A percentile compares a stretch with the other conserved stretches of the same genome.
phyloP scores from a whole-genome alignment of 139 green algal genomes.

The Chlorella sp. region DNA sequence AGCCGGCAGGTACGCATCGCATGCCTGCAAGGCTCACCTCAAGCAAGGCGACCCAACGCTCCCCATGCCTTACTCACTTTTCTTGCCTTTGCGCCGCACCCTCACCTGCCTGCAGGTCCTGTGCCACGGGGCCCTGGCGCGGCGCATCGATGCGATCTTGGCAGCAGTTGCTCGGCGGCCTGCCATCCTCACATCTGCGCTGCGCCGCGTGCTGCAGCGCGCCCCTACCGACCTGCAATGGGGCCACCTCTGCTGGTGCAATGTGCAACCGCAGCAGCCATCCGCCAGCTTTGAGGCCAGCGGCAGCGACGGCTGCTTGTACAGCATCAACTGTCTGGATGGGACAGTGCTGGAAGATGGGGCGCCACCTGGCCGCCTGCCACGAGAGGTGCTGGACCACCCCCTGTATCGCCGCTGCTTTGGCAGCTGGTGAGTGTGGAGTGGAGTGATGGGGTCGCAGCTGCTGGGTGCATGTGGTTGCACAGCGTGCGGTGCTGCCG shows the following conservation, averaged over 20 bases:
- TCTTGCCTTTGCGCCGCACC: neutral
- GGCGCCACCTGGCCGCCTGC: conserved; percentile 47
- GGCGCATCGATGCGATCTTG: neutral
- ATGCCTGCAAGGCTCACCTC: neutral
- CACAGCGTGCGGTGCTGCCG: too few species aligned
- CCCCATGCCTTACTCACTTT: too few species aligned
- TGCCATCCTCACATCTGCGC: neutral
- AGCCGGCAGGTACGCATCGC: neutral
- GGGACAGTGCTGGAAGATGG: conserved; percentile 48
- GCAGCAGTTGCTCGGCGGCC: neutral
- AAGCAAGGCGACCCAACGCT: too few species aligned
- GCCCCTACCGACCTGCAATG: neutral
- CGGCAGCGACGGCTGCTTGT: conserved; percentile 39
- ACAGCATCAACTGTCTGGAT: conserved; percentile 64
- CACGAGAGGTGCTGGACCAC: conserved; percentile 53
- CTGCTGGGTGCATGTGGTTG: neutral
- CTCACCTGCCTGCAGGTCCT: conserved; percentile 4
- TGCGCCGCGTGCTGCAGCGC: neutral
- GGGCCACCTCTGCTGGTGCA: neutral
- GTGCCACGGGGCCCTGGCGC: conserved; percentile 13
- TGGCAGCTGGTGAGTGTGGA: too few species aligned
- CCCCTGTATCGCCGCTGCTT: conserved; percentile 56
- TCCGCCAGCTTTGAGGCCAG: conserved; percentile 51
- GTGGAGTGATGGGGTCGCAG: too few species aligned
- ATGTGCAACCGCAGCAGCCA: too few species aligned